Evolutionary conservation across 176 grass and related monocot genomes (phyloP).

Genomic region (Dendrocalamus sinicus): DNA sequence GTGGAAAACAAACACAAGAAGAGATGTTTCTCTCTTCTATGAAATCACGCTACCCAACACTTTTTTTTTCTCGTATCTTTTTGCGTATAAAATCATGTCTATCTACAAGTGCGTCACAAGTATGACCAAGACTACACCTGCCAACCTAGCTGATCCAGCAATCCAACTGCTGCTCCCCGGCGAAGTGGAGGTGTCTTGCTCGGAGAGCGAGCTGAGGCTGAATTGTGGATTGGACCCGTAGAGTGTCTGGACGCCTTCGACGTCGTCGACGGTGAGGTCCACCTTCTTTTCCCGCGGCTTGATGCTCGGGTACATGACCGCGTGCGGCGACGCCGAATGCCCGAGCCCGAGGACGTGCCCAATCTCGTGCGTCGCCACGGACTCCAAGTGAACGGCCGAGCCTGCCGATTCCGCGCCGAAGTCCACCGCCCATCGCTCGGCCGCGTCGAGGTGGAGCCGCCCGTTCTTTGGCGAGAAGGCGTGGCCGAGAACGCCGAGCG

Average conservation of each 20-base stretch:
- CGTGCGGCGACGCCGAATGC: conserved; percentile 68
- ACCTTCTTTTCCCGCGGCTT: conserved; percentile 64
- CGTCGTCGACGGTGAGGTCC: conserved; percentile 74
- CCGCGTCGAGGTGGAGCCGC: conserved; percentile 81
- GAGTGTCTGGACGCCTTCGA: conserved; percentile 78
- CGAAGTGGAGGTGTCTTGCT: conserved; percentile 50
- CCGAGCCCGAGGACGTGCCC: conserved; percentile 88
- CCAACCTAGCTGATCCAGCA: background rate
- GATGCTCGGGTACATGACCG: conserved; percentile 93
- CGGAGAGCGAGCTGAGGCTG: conserved; percentile 68
- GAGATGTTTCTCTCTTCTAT: conserved; percentile 18
- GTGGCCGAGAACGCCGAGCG: conserved; percentile 79
- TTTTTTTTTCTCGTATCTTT: background rate
- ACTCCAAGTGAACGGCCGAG: conserved; percentile 72
- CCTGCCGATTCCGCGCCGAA: conserved; percentile 32
- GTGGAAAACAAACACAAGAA: background rate
- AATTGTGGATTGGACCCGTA: conserved; percentile 83
- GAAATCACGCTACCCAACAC: background rate
- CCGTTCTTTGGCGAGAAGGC: conserved; percentile 89
- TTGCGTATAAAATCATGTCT: conserved; percentile 8
- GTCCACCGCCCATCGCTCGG: conserved; percentile 76
- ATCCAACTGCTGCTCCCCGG: conserved; percentile 27
- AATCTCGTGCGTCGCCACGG: conserved; percentile 92
- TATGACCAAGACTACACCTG: conserved; percentile 31
- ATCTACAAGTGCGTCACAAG: conserved; percentile 43